Conservation (phyloP, 1,284 basidiomycete genomes). For the Fomitopsis schrenkii region DNA sequence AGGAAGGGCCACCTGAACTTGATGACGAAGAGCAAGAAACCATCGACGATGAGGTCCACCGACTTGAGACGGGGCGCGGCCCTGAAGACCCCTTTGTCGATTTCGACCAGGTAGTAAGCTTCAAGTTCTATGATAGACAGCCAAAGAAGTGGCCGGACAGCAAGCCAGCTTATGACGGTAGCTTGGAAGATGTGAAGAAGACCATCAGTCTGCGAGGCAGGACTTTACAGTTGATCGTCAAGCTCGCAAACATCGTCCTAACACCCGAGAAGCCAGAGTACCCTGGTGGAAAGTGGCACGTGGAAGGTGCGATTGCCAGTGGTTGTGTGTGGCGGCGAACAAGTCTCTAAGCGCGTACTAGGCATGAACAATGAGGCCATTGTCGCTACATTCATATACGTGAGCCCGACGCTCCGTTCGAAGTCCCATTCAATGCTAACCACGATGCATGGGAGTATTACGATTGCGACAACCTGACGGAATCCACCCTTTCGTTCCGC, state of each 20-base stretch:
- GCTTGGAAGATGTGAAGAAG: neutral
- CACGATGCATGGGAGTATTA: conserved; percentile 5
- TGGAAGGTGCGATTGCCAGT: conserved; percentile 21
- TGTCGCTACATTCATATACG: neutral
- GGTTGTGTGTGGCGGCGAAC: neutral
- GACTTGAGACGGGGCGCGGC: neutral
- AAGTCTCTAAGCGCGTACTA: neutral
- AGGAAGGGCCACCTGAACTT: neutral
- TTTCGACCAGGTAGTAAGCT: neutral
- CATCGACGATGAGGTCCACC: neutral
- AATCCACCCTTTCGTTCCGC: conserved; percentile 14
- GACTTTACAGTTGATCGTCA: conserved; percentile 44
- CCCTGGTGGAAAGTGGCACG: conserved; percentile 31
- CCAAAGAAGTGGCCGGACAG: neutral
- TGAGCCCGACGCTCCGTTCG: neutral
- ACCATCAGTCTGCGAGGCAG: conserved; percentile 13
- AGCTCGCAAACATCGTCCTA: conserved; percentile 45
- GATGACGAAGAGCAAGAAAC: neutral
- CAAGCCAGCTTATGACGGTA: neutral
- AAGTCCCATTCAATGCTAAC: neutral
- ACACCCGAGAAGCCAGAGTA: conserved; percentile 39
- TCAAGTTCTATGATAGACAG: neutral
- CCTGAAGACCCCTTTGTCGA: neutral
- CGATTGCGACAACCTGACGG: conserved; percentile 13
- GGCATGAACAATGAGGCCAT: conserved; percentile 36